Base-by-base conservation (phyloP, 768 basidiomycete species). In the Calocybe indica region DNA sequence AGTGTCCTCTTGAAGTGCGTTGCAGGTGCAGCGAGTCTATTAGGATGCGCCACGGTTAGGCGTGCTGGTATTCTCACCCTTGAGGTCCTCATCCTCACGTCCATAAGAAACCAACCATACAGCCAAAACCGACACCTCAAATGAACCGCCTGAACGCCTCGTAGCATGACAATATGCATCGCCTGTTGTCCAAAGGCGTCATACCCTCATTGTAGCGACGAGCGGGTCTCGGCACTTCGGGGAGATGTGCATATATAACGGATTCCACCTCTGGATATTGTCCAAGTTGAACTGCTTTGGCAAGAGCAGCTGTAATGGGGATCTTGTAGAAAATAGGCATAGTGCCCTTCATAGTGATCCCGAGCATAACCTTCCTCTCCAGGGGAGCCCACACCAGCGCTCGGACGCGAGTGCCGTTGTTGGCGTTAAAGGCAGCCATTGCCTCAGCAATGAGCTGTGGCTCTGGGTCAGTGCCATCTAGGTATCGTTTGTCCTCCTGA, bases 251-350 rank as follows among this genome's bases (percentile, higher is more conserved):
- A 14, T 49, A 22, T 12, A 66, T 61, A 35, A 52, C 39, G 11
- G 58, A 63, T 13, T 43, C 50, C 29, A 32, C 32, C 8, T 33
- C 37, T 39, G 54, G 61, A 52, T 54, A 62, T 14, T 34, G 35
- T 12, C 58, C 57, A 39, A 34, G 32, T 37, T 35, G 43, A 44
- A 61, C 52, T 40, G 49, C 50, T 32, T 34, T 10, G 3, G 48
- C 45, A 12, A 68, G 52, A 35, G 48, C 55, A 30, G 46, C 8
- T 3, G 60, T 63, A 32, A 69, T 57, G 6, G 43, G 45, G 12
- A 64, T 58, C 46, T 62, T 60, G 49, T 59, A 66, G 51, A 68
- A 69, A 12, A 48, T 48, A 6, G 63, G 67, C 13, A 49, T 29
- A 9, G 64, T 60, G 8, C 66, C 62, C 2, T 47, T 52, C 62